Evolutionary conservation across 2,329 filamentous ascomycete genomes (phyloP).

Genomic region (Cadophora luteo-olivacea): DNA sequence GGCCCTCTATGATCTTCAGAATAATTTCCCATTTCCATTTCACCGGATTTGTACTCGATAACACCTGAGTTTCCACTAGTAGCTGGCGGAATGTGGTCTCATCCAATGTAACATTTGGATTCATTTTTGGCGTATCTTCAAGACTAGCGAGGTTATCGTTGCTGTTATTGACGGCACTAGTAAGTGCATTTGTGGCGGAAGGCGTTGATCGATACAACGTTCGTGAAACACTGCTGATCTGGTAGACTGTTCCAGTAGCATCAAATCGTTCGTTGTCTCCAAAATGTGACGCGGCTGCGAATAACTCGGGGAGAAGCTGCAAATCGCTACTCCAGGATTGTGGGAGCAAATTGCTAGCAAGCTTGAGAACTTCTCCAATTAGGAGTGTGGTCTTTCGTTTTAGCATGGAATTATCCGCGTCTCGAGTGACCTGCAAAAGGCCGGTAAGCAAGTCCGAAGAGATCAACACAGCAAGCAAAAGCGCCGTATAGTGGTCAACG

Average conservation of each 20-base stretch:
- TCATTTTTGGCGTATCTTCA: conserved; percentile 63
- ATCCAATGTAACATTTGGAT: conserved; percentile 58
- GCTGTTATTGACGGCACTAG: conserved; percentile 43
- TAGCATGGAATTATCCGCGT: conserved; percentile 70
- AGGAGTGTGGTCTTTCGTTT: conserved; percentile 90
- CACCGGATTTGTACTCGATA: conserved; percentile 86
- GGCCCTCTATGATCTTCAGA: conserved; percentile 88
- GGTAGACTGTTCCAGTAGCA: conserved; percentile 91
- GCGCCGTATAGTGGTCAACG: conserved; percentile 90
- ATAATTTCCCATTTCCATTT: conserved; percentile 99
- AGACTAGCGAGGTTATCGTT: conserved; percentile 56
- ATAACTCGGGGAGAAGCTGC: conserved; percentile 86
- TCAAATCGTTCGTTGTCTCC: conserved; percentile 75
- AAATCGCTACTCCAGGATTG: conserved; percentile 81
- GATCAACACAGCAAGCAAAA: conserved; percentile 85
- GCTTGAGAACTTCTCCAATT: conserved; percentile 88
- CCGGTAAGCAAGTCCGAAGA: conserved; percentile 75
- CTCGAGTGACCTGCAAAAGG: conserved; percentile 69
- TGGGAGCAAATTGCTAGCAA: conserved; percentile 86
- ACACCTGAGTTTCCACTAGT: conserved; percentile 79
- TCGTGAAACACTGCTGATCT: conserved; percentile 96
- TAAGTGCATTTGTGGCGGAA: conserved; percentile 43
- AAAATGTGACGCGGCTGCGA: conserved; percentile 77
- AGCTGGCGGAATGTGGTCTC: conserved; percentile 70
- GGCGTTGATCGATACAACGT: conserved; percentile 83